These are phyloP conservation scores for Trichocladium antarcticum DNA, from an alignment of 495 filamentous ascomycete genomes.

Conservation along the genomic window DNA sequence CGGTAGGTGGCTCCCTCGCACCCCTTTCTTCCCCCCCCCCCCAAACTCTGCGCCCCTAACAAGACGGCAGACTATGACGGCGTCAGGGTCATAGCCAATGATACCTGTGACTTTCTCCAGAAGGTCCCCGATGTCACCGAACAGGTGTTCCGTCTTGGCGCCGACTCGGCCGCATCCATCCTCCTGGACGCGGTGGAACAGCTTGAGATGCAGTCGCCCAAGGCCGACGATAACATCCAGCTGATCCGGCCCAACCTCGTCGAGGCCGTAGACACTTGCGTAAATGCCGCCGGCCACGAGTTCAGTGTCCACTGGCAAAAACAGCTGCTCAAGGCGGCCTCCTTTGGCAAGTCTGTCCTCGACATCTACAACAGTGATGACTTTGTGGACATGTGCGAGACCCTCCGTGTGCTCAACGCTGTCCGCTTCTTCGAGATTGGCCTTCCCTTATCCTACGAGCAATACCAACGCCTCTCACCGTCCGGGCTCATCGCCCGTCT, in stretches of 20 bases:
- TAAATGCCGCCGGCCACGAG: slow-evolving; percentile 84
- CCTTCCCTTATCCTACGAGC: slow-evolving; percentile 82
- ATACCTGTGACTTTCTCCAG: slow-evolving; percentile 89
- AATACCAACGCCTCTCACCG: slow-evolving; percentile 74
- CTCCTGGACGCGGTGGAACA: slow-evolving; percentile 86
- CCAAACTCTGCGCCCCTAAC: slow-evolving; percentile 40
- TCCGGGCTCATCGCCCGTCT: slow-evolving; percentile 77
- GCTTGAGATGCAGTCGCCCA: slow-evolving; percentile 85
- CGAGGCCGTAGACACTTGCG: slow-evolving; percentile 85
- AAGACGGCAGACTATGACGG: slow-evolving; percentile 68
- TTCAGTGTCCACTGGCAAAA: slow-evolving; percentile 89
- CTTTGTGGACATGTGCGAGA: slow-evolving; percentile 97
- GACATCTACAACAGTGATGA: slow-evolving; percentile 96
- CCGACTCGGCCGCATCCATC: slow-evolving; percentile 69
- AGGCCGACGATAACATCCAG: slow-evolving; percentile 95
- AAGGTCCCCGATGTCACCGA: slow-evolving; percentile 82
- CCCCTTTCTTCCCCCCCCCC: slow-evolving; percentile 38
- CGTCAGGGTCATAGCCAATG: slow-evolving; percentile 74
- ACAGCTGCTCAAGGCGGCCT: slow-evolving; percentile 84
- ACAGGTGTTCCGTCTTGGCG: slow-evolving; percentile 78
- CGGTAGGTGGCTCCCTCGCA: slow-evolving; percentile 43
- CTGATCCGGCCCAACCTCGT: slow-evolving; percentile 75
- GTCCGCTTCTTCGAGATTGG: slow-evolving; percentile 85
- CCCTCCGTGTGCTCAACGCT: slow-evolving; percentile 81
- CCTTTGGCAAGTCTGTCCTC: slow-evolving; percentile 91